Conservation (phyloP, 2,329 filamentous ascomycete species). For the Diplodia mutila region DNA sequence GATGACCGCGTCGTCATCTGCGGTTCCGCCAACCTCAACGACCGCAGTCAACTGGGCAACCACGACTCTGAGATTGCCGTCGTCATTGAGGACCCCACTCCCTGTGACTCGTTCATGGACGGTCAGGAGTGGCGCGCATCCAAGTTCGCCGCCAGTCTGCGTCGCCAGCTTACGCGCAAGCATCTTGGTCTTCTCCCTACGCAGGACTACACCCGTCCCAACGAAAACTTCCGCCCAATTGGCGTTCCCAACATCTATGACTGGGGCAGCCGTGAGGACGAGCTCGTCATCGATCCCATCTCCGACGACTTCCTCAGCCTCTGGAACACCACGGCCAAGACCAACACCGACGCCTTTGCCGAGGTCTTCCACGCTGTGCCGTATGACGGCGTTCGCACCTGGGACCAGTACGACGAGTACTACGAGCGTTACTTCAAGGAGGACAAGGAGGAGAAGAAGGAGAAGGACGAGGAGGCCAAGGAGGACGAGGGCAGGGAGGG, state of each 20-base stretch:
- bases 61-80: conserved; percentile 93
- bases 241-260: conserved; percentile 59
- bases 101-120: conserved; percentile 73
- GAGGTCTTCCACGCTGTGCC: conserved; percentile 82
- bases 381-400: conserved; percentile 68
- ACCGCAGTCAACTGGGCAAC: conserved; percentile 75
- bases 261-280: conserved; percentile 51
- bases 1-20: conserved; percentile 83
- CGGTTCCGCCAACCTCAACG: conserved; percentile 73
- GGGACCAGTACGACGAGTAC: conserved; percentile 74
- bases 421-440: conserved; percentile 67
- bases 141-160: conserved; percentile 76
- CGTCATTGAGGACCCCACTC: conserved; percentile 76
- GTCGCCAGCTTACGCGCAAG: conserved; percentile 86
- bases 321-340: conserved; percentile 73
- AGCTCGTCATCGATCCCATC: conserved; percentile 73
- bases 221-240: conserved; percentile 62
- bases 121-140: conserved; percentile 72
- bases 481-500: conserved; percentile 33
- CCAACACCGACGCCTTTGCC: conserved; percentile 80
- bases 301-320: conserved; percentile 67
- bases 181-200: conserved; percentile 81
- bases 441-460: conserved; percentile 42
- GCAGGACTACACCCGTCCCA: conserved; percentile 67
- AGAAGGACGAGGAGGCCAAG: conserved; percentile 44